phyloP scores from a whole-genome alignment of 2,329 filamentous ascomycete genomes.

The Byssochlamys sp. region DNA sequence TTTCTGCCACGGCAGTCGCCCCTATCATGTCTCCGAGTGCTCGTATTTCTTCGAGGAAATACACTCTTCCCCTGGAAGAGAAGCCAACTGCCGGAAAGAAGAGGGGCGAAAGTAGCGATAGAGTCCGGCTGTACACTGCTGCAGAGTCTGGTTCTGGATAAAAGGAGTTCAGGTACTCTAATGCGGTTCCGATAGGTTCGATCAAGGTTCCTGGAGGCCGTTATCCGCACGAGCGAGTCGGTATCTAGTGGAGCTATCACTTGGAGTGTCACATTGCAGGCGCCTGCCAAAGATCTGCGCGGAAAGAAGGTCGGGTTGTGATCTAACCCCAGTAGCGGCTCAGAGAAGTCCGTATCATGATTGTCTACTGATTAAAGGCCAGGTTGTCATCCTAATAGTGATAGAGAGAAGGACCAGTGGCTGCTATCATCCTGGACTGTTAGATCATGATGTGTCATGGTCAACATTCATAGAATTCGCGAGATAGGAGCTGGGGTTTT shows the following conservation, averaged over 20 bases:
- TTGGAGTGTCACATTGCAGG: neutral
- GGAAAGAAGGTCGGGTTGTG: neutral
- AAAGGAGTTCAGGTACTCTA: neutral
- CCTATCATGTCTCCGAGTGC: no score
- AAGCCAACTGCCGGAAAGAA: no score
- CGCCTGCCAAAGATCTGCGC: neutral
- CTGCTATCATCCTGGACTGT: neutral
- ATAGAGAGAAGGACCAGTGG: neutral
- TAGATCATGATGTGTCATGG: neutral
- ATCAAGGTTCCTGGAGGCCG: neutral
- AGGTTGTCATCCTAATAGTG: neutral
- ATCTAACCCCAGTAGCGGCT: neutral
- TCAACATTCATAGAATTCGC: neutral
- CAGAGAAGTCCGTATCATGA: neutral
- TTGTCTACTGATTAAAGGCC: neutral
- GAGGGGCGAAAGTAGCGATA: neutral
- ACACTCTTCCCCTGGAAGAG: no score
- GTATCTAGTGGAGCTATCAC: neutral
- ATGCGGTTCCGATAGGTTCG: neutral
- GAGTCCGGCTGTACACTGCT: neutral
- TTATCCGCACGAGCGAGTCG: neutral
- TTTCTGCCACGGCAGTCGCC: no score
- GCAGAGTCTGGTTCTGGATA: neutral
- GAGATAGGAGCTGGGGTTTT: neutral
- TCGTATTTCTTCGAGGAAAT: neutral